Evolutionary conservation across 208 protist genomes (phyloP).

Genomic region (Borovskyia barvae): DNA sequence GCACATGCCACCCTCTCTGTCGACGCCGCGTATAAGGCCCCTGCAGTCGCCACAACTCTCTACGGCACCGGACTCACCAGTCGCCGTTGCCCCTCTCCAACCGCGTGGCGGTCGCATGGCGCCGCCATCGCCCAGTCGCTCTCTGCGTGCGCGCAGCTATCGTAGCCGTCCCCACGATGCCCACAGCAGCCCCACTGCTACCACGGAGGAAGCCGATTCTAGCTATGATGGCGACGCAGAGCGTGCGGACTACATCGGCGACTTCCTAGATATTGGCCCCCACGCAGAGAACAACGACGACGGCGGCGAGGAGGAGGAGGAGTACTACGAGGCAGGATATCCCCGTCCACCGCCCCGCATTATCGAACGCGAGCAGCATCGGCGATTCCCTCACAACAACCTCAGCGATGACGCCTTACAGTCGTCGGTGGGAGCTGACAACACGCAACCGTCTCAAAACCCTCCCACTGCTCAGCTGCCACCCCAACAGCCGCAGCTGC

Average conservation of each 20-base stretch:
- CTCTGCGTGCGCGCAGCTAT: constrained; percentile 29
- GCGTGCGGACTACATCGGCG: constrained; percentile 21
- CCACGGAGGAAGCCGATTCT: constrained; percentile 75
- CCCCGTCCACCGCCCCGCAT: constrained; percentile 62
- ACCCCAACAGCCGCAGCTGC: constrained; percentile 11
- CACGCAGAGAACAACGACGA: background rate
- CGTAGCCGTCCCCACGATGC: constrained; percentile 5
- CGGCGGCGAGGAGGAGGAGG: constrained; percentile 7
- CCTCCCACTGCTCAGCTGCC: background rate
- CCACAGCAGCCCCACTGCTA: constrained; percentile 58
- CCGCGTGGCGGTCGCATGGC: constrained; percentile 9
- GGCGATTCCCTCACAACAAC: constrained; percentile 25
- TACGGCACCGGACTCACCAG: constrained; percentile 26
- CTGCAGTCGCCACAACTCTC: constrained; percentile 31
- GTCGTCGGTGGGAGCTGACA: background rate
- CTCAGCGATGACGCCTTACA: constrained; percentile 11
- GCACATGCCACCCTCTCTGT: constrained; percentile 8
- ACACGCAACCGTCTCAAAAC: background rate
- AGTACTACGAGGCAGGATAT: constrained; percentile 15
- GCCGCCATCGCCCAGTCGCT: constrained; percentile 33
- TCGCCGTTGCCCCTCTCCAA: constrained; percentile 18
- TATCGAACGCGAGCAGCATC: constrained; percentile 85
- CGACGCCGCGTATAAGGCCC: constrained; percentile 7
- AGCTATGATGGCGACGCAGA: constrained; percentile 31
- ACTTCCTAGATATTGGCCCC: constrained; percentile 21